Evolutionary conservation across 176 grass and related monocot species (phyloP).

Genomic region (Tillandsia fasciculata): DNA sequence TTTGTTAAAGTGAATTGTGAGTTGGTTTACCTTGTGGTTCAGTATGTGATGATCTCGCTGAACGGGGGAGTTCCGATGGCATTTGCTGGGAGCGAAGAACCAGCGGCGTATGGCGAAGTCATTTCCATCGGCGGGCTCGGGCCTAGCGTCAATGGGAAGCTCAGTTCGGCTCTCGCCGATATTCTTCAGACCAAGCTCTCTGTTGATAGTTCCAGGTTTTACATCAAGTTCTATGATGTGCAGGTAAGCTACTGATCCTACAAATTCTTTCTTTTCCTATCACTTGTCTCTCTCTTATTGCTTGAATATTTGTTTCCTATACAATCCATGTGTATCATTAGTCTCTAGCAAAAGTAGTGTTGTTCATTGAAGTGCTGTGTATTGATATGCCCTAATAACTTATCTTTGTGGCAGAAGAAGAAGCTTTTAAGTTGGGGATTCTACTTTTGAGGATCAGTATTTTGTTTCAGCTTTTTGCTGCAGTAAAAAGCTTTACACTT

Average conservation of each 20-base stretch:
- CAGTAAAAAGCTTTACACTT: too few species aligned
- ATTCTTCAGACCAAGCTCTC: slow-evolving; percentile 85
- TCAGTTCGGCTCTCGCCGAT: slow-evolving; percentile 66
- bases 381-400: too few species aligned
- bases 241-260: slow-evolving; percentile 28
- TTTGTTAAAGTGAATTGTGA: too few species aligned
- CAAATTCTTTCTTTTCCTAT: background rate
- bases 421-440: too few species aligned
- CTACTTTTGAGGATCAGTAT: too few species aligned
- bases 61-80: slow-evolving; percentile 70
- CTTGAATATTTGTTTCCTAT: background rate
- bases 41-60: slow-evolving; percentile 88
- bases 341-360: too few species aligned
- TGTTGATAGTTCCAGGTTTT: slow-evolving; percentile 55
- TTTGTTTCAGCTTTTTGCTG: too few species aligned
- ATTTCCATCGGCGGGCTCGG: slow-evolving; percentile 80
- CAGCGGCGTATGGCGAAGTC: slow-evolving; percentile 70
- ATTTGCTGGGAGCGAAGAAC: slow-evolving; percentile 71
- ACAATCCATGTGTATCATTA: background rate
- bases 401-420: too few species aligned
- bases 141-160: slow-evolving; percentile 66
- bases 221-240: slow-evolving; percentile 84
- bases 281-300: background rate
- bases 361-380: too few species aligned
- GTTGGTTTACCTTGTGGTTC: slow-evolving; percentile 1